These are phyloP conservation scores for Seiridium unicorne DNA, from an alignment of 2,329 filamentous ascomycete genomes.

Conservation along the genomic window DNA sequence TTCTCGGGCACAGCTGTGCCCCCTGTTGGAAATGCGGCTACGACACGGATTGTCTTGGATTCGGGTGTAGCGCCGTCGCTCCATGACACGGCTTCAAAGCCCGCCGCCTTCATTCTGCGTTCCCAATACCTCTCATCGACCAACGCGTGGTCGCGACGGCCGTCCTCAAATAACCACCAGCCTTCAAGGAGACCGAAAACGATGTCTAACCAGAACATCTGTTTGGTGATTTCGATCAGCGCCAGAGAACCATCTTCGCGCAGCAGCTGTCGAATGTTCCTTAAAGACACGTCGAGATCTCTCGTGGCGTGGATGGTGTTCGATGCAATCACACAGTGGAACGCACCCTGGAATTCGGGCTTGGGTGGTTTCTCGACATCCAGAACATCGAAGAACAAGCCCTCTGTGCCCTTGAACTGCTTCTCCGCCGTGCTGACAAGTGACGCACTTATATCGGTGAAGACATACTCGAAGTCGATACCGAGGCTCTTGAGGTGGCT, in stretches of 20 bases:
- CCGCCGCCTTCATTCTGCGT: slow-evolving; percentile 13
- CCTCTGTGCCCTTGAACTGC: slow-evolving; percentile 15
- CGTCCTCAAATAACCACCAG: slow-evolving; percentile 32
- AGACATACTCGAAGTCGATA: slow-evolving; percentile 34
- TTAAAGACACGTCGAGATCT: slow-evolving; percentile 19
- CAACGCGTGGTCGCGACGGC: slow-evolving; percentile 21
- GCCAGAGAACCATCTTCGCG: slow-evolving; percentile 24
- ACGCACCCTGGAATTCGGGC: slow-evolving; percentile 15
- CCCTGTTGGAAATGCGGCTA: slow-evolving; percentile 16
- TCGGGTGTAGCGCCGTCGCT: slow-evolving; percentile 20
- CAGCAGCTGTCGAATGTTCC: slow-evolving; percentile 25
- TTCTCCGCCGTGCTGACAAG: slow-evolving; percentile 26
- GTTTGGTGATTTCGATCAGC: slow-evolving; percentile 28
- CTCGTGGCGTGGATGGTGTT: slow-evolving; percentile 36
- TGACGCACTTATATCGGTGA: slow-evolving; percentile 38
- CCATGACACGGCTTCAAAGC: slow-evolving; percentile 25
- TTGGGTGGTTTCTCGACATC: slow-evolving; percentile 27
- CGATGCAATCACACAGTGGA: slow-evolving; percentile 29
- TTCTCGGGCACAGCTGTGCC: neutral
- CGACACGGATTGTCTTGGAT: slow-evolving; percentile 21
- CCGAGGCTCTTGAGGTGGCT: slow-evolving; percentile 17
- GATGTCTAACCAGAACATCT: slow-evolving; percentile 27
- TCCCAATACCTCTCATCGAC: slow-evolving; percentile 22
- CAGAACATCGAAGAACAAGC: slow-evolving; percentile 25
- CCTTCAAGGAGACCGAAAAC: slow-evolving; percentile 32